These are phyloP conservation scores for Xylaria grammica DNA, from an alignment of 495 filamentous ascomycete genomes.

Conservation along the genomic window DNA sequence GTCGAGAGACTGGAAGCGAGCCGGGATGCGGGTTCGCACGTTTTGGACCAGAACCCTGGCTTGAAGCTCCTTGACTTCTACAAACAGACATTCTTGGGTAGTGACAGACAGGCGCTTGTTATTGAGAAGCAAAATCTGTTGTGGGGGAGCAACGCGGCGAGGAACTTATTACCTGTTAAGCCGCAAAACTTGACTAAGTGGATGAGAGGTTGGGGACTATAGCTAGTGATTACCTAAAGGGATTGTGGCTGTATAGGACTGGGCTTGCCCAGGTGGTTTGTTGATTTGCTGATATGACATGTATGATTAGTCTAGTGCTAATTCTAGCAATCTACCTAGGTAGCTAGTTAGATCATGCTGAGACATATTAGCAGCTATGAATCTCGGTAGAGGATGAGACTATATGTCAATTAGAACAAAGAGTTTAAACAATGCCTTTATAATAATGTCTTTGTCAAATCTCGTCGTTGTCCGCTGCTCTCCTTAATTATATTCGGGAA, in stretches of 20 bases:
- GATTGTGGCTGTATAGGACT: background rate
- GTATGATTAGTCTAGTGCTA: too few species aligned
- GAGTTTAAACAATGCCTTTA: too few species aligned
- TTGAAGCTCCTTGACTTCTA: constrained; percentile 36
- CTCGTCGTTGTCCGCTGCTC: too few species aligned
- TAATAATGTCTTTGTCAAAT: too few species aligned
- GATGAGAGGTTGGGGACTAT: constrained; percentile 35
- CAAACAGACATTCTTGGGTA: constrained; percentile 26
- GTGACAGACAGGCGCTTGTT: constrained; percentile 23
- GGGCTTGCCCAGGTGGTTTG: background rate
- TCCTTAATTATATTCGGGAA: too few species aligned
- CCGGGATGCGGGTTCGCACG: constrained; percentile 15
- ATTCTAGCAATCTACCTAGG: too few species aligned
- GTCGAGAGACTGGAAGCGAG: constrained; percentile 32
- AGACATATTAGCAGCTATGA: too few species aligned
- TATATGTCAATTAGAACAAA: too few species aligned
- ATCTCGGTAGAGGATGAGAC: too few species aligned
- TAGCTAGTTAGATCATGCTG: too few species aligned
- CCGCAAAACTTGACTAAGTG: constrained; percentile 34
- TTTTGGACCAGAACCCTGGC: constrained; percentile 29
- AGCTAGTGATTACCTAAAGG: background rate
- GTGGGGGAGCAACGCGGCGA: constrained; percentile 30
- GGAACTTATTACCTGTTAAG: constrained; percentile 30
- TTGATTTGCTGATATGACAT: too few species aligned
- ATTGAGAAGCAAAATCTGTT: constrained; percentile 28